These are phyloP conservation scores for Knoxia roxburghii DNA, from an alignment of 257 asterid species.

Conservation along the genomic window DNA sequence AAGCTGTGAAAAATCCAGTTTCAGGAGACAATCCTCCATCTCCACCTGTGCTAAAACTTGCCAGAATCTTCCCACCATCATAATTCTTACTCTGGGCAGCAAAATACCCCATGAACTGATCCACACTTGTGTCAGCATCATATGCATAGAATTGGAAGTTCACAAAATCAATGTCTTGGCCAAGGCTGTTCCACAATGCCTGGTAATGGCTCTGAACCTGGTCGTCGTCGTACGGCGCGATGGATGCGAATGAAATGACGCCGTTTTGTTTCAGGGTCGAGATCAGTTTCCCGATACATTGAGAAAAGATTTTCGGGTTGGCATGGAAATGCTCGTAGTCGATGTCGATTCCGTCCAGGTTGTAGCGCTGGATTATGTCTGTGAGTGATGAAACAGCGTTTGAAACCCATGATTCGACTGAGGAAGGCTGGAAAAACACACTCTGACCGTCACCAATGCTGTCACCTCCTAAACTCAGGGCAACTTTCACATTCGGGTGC, in stretches of 20 bases:
- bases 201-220: constrained; percentile 58
- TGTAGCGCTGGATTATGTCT: constrained; percentile 36
- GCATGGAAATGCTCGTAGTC: constrained; percentile 71
- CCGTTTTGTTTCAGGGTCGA: constrained; percentile 41
- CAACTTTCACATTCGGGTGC: constrained; percentile 51
- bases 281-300: constrained; percentile 48
- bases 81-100: constrained; percentile 41
- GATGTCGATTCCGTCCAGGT: constrained; percentile 63
- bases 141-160: constrained; percentile 82
- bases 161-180: constrained; percentile 50
- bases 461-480: constrained; percentile 76
- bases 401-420: constrained; percentile 57
- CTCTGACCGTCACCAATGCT: constrained; percentile 31
- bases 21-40: constrained; percentile 53
- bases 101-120: constrained; percentile 48
- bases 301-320: constrained; percentile 38
- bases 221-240: constrained; percentile 66
- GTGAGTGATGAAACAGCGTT: constrained; percentile 69
- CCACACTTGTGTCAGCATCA: constrained; percentile 53
- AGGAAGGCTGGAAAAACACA: constrained; percentile 53
- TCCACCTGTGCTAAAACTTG: constrained; percentile 57
- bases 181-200: constrained; percentile 57
- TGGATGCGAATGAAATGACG: constrained; percentile 64
- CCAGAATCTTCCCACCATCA: constrained; percentile 51
- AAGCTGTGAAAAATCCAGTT: constrained; percentile 55